phyloP scores from a whole-genome alignment of 1,139 yeast genomes.

The Geotrichum phurueaensis region DNA sequence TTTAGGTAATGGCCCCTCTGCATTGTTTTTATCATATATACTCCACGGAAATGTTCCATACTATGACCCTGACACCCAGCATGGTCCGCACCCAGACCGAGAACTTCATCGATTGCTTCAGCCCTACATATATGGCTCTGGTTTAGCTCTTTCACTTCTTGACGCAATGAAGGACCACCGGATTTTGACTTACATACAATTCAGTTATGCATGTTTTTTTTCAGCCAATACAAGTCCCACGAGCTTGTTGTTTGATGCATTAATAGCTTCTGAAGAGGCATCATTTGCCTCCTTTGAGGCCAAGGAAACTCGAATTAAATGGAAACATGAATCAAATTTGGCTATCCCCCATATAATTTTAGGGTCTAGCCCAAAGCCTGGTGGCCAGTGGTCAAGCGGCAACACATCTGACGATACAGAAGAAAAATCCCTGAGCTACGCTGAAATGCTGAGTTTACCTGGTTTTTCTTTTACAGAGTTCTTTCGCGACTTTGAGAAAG shows the following conservation, averaged over 20 bases:
- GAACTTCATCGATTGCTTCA: conserved; percentile 26
- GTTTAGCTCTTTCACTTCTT: conserved; percentile 19
- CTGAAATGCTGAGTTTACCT: conserved; percentile 36
- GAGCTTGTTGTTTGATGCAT: conserved; percentile 31
- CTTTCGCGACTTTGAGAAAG: conserved; percentile 11
- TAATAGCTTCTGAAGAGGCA: conserved; percentile 31
- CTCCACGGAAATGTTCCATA: conserved; percentile 33
- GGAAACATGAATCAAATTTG: conserved; percentile 22
- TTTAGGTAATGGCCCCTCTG: conserved; percentile 35
- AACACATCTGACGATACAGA: conserved; percentile 22
- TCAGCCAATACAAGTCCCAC: conserved; percentile 28
- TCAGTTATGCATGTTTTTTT: conserved; percentile 26
- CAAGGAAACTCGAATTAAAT: conserved; percentile 28
- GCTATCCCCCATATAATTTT: conserved; percentile 27
- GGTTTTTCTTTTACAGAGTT: conserved; percentile 31
- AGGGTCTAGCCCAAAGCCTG: conserved; percentile 29
- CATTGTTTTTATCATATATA: conserved; percentile 31
- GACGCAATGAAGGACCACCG: conserved; percentile 24
- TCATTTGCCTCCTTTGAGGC: conserved; percentile 23
- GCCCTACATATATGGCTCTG: conserved; percentile 15
- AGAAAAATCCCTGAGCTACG: conserved; percentile 31
- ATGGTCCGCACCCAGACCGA: conserved; percentile 33
- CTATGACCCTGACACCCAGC: conserved; percentile 26
- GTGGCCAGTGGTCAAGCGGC: conserved; percentile 36
- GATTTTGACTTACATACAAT: conserved; percentile 24